Evolutionary conservation across 768 basidiomycete species (phyloP).

Genomic region (Lepiota subincarnata): DNA sequence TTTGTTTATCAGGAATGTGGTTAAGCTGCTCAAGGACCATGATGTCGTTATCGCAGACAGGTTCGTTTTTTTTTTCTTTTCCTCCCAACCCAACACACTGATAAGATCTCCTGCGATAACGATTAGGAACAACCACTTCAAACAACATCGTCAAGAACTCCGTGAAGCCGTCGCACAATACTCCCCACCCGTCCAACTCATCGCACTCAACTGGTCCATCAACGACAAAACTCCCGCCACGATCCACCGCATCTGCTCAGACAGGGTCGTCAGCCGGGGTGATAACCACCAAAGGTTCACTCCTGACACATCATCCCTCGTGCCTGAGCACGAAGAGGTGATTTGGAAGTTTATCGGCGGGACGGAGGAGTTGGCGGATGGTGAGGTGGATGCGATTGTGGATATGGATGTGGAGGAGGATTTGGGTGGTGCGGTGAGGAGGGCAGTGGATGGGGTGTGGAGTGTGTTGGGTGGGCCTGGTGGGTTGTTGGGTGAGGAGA

Average conservation of each 20-base stretch:
- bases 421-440: slow-evolving; percentile 48
- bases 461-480: slow-evolving; percentile 20
- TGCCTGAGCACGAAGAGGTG: slow-evolving; percentile 68
- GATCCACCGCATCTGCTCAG: slow-evolving; percentile 70
- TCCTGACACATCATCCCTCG: slow-evolving; percentile 40
- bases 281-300: slow-evolving; percentile 82
- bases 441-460: slow-evolving; percentile 53
- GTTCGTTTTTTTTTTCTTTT: slow-evolving; percentile 38
- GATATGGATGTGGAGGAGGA: slow-evolving; percentile 51
- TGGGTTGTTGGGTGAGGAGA: slow-evolving; percentile 46
- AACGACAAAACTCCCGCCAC: slow-evolving; percentile 53
- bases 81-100: neutral
- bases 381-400: slow-evolving; percentile 64
- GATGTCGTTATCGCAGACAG: slow-evolving; percentile 92
- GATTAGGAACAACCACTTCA: slow-evolving; percentile 91
- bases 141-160: slow-evolving; percentile 71
- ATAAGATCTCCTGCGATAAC: neutral
- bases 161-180: slow-evolving; percentile 45
- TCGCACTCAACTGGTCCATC: slow-evolving; percentile 77
- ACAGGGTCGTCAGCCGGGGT: slow-evolving; percentile 73
- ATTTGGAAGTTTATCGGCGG: slow-evolving; percentile 74
- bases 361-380: slow-evolving; percentile 52
- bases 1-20: slow-evolving; percentile 70
- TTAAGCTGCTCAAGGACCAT: slow-evolving; percentile 50
- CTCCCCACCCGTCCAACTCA: slow-evolving; percentile 58